A percentile compares a stretch with the other conserved stretches of the same genome.
Conservation (phyloP, 2,329 filamentous ascomycete species). For the Cordyceps tenuipes region DNA sequence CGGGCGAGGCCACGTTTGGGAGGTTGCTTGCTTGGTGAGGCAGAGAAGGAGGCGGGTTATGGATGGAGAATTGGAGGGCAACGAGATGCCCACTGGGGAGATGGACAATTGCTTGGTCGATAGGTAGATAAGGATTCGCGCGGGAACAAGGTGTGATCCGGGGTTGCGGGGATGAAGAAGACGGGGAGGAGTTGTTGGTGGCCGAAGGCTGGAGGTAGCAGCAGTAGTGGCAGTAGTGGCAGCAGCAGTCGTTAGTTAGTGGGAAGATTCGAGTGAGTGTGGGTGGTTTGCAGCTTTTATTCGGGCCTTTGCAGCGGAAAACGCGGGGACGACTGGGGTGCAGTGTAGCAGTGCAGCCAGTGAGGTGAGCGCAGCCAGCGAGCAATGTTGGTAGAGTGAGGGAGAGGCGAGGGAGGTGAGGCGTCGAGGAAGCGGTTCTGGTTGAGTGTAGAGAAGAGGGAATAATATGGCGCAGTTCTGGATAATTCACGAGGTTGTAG, state of each 20-base stretch:
- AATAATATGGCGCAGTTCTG: background rate
- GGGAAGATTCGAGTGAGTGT: background rate
- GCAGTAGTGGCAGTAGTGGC: no score
- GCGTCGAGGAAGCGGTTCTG: background rate
- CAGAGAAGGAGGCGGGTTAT: background rate
- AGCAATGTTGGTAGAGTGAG: no score
- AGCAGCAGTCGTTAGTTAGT: no score
- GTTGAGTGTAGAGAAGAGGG: background rate
- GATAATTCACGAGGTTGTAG: background rate
- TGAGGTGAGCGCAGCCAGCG: background rate
- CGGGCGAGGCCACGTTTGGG: constrained; percentile 1
- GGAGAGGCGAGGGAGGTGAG: background rate
- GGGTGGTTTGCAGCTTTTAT: constrained; percentile 10
- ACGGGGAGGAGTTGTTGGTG: background rate
- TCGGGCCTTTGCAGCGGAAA: constrained; percentile 11
- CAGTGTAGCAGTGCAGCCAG: background rate
- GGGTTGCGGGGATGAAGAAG: constrained; percentile 4
- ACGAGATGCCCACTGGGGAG: no score
- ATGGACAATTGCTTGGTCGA: background rate
- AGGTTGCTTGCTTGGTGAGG: background rate
- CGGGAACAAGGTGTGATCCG: background rate
- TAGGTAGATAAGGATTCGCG: background rate
- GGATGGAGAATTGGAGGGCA: no score
- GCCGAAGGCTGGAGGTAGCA: background rate
- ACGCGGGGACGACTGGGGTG: constrained; percentile 7